Conservation (phyloP, 306 rosid genomes). For the Lablab purpureus region DNA sequence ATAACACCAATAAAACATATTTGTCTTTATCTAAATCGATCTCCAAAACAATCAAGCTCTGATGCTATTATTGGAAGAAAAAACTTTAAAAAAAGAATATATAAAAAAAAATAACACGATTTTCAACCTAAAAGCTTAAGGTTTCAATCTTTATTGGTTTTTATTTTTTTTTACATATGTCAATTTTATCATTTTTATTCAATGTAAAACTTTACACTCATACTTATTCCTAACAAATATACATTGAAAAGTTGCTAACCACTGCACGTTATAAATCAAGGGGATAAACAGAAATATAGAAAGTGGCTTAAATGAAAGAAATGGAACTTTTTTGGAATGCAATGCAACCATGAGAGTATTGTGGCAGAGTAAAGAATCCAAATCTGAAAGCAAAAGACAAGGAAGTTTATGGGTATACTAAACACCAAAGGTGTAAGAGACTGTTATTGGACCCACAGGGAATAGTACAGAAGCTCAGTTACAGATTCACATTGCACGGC, state of each 20-base stretch:
- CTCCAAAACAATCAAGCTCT: no score
- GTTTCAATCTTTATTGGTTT: no score
- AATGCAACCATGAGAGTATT: conserved; percentile 33
- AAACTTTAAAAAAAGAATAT: no score
- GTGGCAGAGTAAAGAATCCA: conserved; percentile 40
- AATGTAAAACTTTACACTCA: no score
- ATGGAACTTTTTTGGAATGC: conserved; percentile 47
- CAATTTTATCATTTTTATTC: no score
- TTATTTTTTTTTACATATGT: no score
- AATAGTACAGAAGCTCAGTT: conserved; percentile 44
- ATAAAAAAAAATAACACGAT: no score
- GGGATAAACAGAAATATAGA: background rate
- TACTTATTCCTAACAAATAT: no score
- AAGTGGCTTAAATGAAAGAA: background rate
- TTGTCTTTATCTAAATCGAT: no score
- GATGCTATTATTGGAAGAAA: no score
- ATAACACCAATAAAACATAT: no score
- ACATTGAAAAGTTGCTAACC: background rate
- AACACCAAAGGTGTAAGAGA: conserved; percentile 35
- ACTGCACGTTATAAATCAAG: background rate
- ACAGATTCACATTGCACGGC: conserved; percentile 48
- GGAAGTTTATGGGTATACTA: conserved; percentile 25
- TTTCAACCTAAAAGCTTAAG: no score
- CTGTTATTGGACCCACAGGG: conserved; percentile 45
- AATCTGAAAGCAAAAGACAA: conserved; percentile 41